Evolutionary conservation across 306 rosid genomes (phyloP), one percentile per base, ranked within the genome.

Genomic region (Acacia acuminata): DNA sequence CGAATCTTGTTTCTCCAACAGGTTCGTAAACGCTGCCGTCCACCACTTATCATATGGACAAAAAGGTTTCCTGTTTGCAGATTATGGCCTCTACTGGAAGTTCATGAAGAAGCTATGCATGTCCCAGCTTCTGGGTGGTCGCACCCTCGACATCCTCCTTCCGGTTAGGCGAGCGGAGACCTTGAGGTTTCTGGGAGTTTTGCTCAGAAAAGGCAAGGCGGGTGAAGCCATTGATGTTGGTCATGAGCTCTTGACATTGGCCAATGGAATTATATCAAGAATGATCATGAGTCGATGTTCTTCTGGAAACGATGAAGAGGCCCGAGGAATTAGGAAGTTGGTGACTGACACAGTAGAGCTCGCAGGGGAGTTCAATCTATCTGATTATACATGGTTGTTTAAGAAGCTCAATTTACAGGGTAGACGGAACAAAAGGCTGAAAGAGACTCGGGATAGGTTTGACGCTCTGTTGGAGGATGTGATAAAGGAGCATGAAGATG

Each of bases 81-180:
- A 87, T 1, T 90, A 86, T 25, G 94, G 89, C 64, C 85, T 81
- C 8, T 86, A 81, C 40, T 88, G 91, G 91, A 88, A 84, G 82
- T 89, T 91, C 89, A 79, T 89, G 88, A 90, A 80, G 76, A 87
- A 87, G 74, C 45, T 90, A 9, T 78, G 85, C 61, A 77, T 90
- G 72, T 65, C 90, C 15, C 82, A 87, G 42, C 94, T 90, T 65
- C 92, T 90, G 0, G 86, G 89, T 1, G 85, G 85, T 17, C 77
- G 77, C 16, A 86, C 79, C 9, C 80, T 88, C 17, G 83, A 88
- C 20, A 75, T 58, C 25, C 81, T 78, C 27, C 32, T 58, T 12
- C 86, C 88, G 0, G 15, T 86, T n/a, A 77, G 91, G 66, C 45
- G 44, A 0, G 79, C 71, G 24, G 92, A 90, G 75, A 85, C 75